Evolutionary conservation across 139 green algal species (phyloP).

Genomic region (Eudorina sp.): DNA sequence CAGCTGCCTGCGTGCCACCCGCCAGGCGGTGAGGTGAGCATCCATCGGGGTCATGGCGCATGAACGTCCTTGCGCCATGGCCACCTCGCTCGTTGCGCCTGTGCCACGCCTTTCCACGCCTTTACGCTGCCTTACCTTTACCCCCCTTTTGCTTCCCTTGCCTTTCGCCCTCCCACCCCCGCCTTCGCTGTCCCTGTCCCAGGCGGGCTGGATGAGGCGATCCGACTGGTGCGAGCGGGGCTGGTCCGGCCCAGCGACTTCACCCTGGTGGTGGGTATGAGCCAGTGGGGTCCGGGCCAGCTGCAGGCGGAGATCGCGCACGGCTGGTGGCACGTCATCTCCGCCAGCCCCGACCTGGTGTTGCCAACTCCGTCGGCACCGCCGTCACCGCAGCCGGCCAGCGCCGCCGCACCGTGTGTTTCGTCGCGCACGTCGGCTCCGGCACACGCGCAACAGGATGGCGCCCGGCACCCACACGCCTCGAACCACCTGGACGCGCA

Average conservation of each 20-base stretch:
- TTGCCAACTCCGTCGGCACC: constrained; percentile 17
- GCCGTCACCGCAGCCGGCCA: too few relatives aligned
- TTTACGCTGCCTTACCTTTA: too few relatives aligned
- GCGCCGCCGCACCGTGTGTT: too few relatives aligned
- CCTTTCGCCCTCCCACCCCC: neutral
- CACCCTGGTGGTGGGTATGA: constrained; percentile 59
- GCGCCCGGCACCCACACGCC: too few relatives aligned
- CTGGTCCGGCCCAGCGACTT: constrained; percentile 58
- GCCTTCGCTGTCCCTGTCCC: constrained; percentile 35
- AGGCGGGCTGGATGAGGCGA: constrained; percentile 62
- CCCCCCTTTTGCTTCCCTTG: neutral
- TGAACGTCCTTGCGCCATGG: too few relatives aligned
- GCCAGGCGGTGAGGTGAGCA: too few relatives aligned
- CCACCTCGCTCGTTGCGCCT: too few relatives aligned
- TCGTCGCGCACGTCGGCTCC: neutral
- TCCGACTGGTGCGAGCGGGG: constrained; percentile 53
- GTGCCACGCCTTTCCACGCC: too few relatives aligned
- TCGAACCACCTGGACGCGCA: too few relatives aligned
- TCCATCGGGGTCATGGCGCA: too few relatives aligned
- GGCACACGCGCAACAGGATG: neutral
- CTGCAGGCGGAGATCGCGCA: constrained; percentile 50
- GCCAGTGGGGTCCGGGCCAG: constrained; percentile 57
- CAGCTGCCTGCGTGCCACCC: too few relatives aligned
- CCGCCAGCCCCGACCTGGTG: constrained; percentile 51
- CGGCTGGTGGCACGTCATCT: constrained; percentile 53